A percentile compares a stretch with the other conserved stretches of the same genome.
Conservation (phyloP, 495 filamentous ascomycete genomes). For the Lepraria neglecta region DNA sequence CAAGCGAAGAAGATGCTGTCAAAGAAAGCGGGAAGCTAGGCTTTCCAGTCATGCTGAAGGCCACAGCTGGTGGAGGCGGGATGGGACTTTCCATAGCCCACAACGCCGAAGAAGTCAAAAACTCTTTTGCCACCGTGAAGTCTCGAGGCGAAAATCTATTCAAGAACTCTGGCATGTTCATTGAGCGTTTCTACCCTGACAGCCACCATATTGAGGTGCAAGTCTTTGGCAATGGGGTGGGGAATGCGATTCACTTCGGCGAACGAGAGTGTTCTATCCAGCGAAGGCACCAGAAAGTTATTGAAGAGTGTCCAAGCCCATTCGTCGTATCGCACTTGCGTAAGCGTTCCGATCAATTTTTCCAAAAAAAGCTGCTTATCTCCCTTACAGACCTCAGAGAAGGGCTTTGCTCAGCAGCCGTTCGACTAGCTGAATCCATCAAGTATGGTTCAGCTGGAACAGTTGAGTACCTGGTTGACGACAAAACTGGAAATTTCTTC, state of each 20-base stretch:
- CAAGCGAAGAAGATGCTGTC: constrained; percentile 42
- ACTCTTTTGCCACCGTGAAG: constrained; percentile 35
- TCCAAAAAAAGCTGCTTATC: background rate
- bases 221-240: constrained; percentile 41
- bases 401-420: constrained; percentile 46
- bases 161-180: constrained; percentile 43
- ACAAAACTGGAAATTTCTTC: constrained; percentile 51
- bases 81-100: constrained; percentile 48
- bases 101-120: constrained; percentile 35
- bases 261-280: constrained; percentile 46
- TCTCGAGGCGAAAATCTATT: constrained; percentile 39
- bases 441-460: constrained; percentile 57
- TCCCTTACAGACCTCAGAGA: constrained; percentile 36
- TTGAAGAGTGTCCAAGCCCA: constrained; percentile 48
- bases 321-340: constrained; percentile 43
- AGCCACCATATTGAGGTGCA: constrained; percentile 45
- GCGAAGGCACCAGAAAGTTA: constrained; percentile 51
- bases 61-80: constrained; percentile 52
- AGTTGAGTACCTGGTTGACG: constrained; percentile 60
- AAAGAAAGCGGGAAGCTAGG: constrained; percentile 40
- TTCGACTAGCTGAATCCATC: constrained; percentile 45
- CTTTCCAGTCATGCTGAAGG: constrained; percentile 54
- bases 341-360: background rate
- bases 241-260: constrained; percentile 39
- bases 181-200: constrained; percentile 40